Percentiles rank a stretch among this genome's conserved stretches.
Evolutionary conservation across 2,329 filamentous ascomycete genomes (phyloP).

Genomic region (Colletotrichum gigasporum): DNA sequence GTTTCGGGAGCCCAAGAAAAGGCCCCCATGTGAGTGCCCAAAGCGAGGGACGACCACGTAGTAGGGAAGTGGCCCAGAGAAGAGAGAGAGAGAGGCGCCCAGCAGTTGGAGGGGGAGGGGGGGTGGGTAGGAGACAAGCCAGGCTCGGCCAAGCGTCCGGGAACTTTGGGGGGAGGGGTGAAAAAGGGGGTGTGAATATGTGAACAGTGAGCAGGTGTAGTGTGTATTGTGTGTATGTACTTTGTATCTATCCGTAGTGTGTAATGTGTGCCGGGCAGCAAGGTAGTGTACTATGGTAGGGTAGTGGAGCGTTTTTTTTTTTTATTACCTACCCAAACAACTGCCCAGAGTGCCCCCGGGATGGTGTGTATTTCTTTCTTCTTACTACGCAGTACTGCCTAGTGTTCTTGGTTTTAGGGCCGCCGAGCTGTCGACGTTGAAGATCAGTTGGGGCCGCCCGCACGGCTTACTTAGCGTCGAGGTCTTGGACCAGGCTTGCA

Average conservation of each 20-base stretch:
- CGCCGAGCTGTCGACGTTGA: slow-evolving; percentile 21
- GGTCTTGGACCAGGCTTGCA: slow-evolving; percentile 2
- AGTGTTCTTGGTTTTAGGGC: neutral
- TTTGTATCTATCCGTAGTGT: too few relatives aligned
- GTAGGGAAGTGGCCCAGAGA: slow-evolving; percentile 26
- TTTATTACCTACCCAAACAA: too few relatives aligned
- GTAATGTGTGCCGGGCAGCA: too few relatives aligned
- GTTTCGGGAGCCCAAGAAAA: slow-evolving; percentile 33
- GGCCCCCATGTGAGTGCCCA: slow-evolving; percentile 29
- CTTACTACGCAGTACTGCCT: too few relatives aligned
- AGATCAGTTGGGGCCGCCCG: slow-evolving; percentile 25
- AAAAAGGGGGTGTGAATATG: neutral
- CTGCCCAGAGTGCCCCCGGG: too few relatives aligned
- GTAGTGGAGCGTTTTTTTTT: slow-evolving; percentile 4
- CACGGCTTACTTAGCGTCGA: slow-evolving; percentile 18
- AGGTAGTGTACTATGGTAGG: too few relatives aligned
- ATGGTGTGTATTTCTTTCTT: too few relatives aligned
- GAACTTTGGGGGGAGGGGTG: slow-evolving; percentile 20
- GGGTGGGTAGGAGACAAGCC: neutral
- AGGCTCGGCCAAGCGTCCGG: slow-evolving; percentile 25
- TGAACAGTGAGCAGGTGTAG: neutral
- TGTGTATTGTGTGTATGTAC: too few relatives aligned
- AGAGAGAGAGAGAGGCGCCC: neutral
- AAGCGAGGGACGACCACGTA: slow-evolving; percentile 32
- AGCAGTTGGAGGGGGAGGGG: neutral